Percentiles rank a stretch among this genome's conserved stretches.
phyloP scores from a whole-genome alignment of 2,329 filamentous ascomycete species.

The Helminthosporium solani region DNA sequence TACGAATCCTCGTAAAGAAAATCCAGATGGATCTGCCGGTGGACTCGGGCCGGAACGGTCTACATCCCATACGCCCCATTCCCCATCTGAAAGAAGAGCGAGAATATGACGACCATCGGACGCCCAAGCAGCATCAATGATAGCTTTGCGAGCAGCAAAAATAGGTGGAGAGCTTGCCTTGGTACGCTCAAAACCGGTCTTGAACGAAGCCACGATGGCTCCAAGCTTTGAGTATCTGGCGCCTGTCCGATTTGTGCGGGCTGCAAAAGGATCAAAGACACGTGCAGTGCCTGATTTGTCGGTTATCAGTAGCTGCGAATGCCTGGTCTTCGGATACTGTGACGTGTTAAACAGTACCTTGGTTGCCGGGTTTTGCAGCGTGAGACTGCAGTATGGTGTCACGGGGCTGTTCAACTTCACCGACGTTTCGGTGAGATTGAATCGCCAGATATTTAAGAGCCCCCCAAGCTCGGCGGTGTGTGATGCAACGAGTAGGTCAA shows the following conservation, averaged over 20 bases:
- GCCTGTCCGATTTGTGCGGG: conserved; percentile 23
- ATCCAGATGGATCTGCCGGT: conserved; percentile 31
- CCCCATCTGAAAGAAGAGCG: conserved; percentile 51
- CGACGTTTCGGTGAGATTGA: conserved; percentile 39
- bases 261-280: conserved; percentile 57
- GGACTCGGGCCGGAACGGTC: conserved; percentile 37
- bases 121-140: conserved; percentile 53
- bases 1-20: conserved; percentile 41
- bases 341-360: conserved; percentile 57
- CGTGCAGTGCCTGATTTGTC: conserved; percentile 58
- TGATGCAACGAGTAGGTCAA: conserved; percentile 45
- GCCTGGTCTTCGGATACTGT: conserved; percentile 53
- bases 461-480: conserved; percentile 45
- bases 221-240: conserved; percentile 20
- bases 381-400: conserved; percentile 49
- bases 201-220: conserved; percentile 36
- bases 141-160: conserved; percentile 46
- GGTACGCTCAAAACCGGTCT: conserved; percentile 33
- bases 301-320: conserved; percentile 57
- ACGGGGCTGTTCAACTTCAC: conserved; percentile 41
- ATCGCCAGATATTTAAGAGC: conserved; percentile 44
- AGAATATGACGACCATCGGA: conserved; percentile 49
- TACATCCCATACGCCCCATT: conserved; percentile 56
- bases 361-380: conserved; percentile 52
- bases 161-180: conserved; percentile 30